These are phyloP conservation scores for Plantago ovata DNA, from an alignment of 257 asterid species.

Conservation along the genomic window DNA sequence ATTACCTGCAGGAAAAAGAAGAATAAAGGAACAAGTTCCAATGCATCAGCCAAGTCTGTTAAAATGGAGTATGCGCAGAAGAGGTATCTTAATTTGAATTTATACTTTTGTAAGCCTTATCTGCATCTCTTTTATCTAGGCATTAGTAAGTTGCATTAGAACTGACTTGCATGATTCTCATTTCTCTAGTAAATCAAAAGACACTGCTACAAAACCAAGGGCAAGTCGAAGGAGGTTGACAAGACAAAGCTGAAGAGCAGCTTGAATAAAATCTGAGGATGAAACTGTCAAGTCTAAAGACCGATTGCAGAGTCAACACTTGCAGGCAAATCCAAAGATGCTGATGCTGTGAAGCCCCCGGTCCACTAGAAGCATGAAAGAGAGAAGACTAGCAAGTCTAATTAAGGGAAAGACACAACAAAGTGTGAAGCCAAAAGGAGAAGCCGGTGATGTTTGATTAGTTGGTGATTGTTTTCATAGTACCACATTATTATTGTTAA, in stretches of 20 bases:
- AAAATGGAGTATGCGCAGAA: constrained; percentile 47
- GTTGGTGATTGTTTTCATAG: too few species aligned
- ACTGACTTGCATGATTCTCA: constrained; percentile 27
- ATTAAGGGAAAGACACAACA: constrained; percentile 43
- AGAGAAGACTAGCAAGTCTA: constrained; percentile 42
- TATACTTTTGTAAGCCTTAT: neutral
- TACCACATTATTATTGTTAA: too few species aligned
- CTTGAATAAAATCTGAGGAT: constrained; percentile 41
- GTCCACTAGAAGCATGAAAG: constrained; percentile 46
- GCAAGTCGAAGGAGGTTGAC: constrained; percentile 42
- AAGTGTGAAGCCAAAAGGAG: constrained; percentile 39
- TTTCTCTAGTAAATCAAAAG: constrained; percentile 50
- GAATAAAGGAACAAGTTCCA: constrained; percentile 48
- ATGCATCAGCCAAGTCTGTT: constrained; percentile 45
- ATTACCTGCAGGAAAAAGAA: constrained; percentile 54
- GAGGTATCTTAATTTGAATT: constrained; percentile 39
- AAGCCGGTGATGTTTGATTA: constrained; percentile 30
- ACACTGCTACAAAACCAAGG: constrained; percentile 41
- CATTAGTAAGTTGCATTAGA: constrained; percentile 1
- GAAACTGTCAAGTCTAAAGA: constrained; percentile 25
- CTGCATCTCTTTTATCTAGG: neutral
- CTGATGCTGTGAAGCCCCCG: constrained; percentile 37
- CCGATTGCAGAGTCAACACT: constrained; percentile 27
- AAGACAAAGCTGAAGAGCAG: constrained; percentile 36
- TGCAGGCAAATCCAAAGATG: constrained; percentile 43